Percentiles rank a stretch among this genome's conserved stretches.
Evolutionary conservation across 345 rosid genomes (phyloP).

Genomic region (Brassica cretica): DNA sequence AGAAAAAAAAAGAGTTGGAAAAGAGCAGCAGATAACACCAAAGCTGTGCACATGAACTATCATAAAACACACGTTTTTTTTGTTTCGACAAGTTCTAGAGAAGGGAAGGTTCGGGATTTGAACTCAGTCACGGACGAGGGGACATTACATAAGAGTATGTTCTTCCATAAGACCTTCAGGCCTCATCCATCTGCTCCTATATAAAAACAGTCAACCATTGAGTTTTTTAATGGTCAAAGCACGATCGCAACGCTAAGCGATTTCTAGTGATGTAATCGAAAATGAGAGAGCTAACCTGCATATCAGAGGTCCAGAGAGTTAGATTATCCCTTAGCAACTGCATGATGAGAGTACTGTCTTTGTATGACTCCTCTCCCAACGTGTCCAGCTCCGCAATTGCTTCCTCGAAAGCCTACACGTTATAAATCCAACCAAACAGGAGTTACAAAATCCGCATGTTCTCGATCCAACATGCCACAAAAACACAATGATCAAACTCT

Average conservation of each 20-base stretch:
- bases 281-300: slow-evolving; percentile 46
- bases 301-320: slow-evolving; percentile 62
- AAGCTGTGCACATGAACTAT: slow-evolving; percentile 37
- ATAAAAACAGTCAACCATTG: slow-evolving; percentile 23
- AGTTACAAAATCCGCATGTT: not conserved
- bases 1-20: slow-evolving; percentile 18
- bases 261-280: not conserved
- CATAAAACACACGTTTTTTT: slow-evolving; percentile 11
- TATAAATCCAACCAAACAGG: not conserved
- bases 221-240: not conserved
- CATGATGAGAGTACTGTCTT: slow-evolving; percentile 68
- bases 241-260: not conserved
- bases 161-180: slow-evolving; percentile 29
- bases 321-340: slow-evolving; percentile 63
- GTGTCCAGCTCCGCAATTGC: slow-evolving; percentile 72
- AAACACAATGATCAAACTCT: not conserved
- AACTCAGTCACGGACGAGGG: not conserved
- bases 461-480: not conserved
- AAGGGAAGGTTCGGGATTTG: not conserved
- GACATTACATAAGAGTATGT: slow-evolving; percentile 19
- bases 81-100: slow-evolving; percentile 33
- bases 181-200: slow-evolving; percentile 59
- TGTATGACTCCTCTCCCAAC: slow-evolving; percentile 64
- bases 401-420: slow-evolving; percentile 61
- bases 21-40: slow-evolving; percentile 30